Conservation (phyloP, 208 protist species). For the Phytomonas sp. region DNA sequence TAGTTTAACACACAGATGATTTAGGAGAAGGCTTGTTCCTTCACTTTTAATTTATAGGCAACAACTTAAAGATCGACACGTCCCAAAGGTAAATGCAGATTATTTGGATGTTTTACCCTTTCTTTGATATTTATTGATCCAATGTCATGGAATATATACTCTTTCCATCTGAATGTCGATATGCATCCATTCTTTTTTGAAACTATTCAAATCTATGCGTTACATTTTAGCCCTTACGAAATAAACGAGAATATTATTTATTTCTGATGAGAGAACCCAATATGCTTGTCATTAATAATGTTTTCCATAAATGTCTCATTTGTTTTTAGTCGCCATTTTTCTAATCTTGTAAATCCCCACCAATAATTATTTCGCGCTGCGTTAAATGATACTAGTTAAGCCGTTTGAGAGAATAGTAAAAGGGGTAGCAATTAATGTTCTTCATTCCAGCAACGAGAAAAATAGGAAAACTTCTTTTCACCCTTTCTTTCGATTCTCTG, state of each 20-base stretch:
- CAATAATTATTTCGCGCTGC: not conserved
- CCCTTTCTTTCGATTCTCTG: not conserved
- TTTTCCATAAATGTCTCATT: not conserved
- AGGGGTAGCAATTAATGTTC: not conserved
- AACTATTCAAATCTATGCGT: not conserved
- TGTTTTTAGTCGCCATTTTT: conserved; percentile 3
- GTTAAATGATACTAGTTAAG: not conserved
- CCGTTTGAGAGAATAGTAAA: conserved; percentile 1
- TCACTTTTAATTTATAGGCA: not conserved
- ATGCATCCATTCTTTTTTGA: not conserved
- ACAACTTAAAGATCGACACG: not conserved
- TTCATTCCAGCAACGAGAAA: not conserved
- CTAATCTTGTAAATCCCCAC: conserved; percentile 1
- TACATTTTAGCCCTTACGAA: not conserved
- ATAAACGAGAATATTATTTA: not conserved
- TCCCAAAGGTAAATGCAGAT: not conserved
- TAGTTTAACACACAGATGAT: not conserved
- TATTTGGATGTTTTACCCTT: conserved; percentile 7
- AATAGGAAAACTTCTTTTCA: not conserved
- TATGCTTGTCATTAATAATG: not conserved
- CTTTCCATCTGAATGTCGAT: not conserved
- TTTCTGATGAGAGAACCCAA: not conserved
- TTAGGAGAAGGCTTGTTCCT: conserved; percentile 2
- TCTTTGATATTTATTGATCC: conserved; percentile 6
- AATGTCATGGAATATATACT: not conserved